These are phyloP conservation scores for Nemania bipapillata DNA, from an alignment of 2,329 filamentous ascomycete genomes.

Conservation along the genomic window DNA sequence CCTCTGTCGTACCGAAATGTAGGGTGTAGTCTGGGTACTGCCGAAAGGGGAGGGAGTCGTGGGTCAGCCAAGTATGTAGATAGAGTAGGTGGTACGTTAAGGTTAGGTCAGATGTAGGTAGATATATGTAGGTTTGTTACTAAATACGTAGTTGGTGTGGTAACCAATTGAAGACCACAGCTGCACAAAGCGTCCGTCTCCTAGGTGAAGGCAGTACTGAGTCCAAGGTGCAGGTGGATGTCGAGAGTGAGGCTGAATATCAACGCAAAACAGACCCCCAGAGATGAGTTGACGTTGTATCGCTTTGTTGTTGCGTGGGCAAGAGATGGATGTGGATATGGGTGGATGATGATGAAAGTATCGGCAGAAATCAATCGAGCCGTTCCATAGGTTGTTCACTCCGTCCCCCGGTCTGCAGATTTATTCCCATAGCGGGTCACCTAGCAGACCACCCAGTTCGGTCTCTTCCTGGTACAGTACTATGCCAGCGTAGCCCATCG, in stretches of 20 bases:
- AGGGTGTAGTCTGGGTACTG: neutral
- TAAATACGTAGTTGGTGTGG: neutral
- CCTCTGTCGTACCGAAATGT: neutral
- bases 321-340: conserved; percentile 30
- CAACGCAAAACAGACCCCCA: conserved; percentile 12
- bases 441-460: neutral
- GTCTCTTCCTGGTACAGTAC: conserved; percentile 1
- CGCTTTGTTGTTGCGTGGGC: conserved; percentile 24
- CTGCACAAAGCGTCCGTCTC: neutral
- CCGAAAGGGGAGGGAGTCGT: conserved; percentile 1
- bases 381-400: conserved; percentile 13
- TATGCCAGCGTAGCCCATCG: neutral
- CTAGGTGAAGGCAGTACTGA: neutral
- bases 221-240: neutral
- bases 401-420: neutral
- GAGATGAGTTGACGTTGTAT: conserved; percentile 20
- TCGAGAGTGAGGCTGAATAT: conserved; percentile 14
- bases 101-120: too few relatives aligned
- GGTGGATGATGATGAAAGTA: conserved; percentile 37
- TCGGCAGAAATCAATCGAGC: conserved; percentile 37
- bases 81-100: neutral
- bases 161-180: conserved; percentile 22
- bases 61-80: neutral
- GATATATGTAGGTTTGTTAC: neutral
- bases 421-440: neutral